These are phyloP conservation scores for Pelargonium exstipulatum DNA, from an alignment of 441 rosid species.

Conservation along the genomic window DNA sequence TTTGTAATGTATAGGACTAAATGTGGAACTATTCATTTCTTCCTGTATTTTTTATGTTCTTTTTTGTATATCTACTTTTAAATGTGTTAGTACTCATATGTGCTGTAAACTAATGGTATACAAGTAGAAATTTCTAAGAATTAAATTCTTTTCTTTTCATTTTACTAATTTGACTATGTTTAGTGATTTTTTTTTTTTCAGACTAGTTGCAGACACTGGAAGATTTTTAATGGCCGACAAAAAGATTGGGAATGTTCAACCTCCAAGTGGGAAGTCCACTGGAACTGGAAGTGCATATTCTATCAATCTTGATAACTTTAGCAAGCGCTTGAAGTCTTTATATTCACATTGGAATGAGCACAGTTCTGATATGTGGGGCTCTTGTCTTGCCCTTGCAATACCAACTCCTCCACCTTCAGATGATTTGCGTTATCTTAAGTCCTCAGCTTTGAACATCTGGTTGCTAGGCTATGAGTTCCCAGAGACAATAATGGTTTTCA, in stretches of 20 bases:
- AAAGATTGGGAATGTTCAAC: background rate
- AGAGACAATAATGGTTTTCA: background rate
- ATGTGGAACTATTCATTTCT: no score
- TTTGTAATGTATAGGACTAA: no score
- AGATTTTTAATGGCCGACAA: background rate
- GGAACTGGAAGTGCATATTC: background rate
- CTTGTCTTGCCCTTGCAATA: slow-evolving; percentile 2
- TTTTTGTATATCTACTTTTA: no score
- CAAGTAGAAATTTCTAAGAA: no score
- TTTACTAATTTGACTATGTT: background rate
- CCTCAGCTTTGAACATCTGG: slow-evolving; percentile 7
- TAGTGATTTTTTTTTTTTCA: background rate
- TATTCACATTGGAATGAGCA: slow-evolving; percentile 2
- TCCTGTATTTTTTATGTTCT: no score
- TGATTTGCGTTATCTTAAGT: background rate
- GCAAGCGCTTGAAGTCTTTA: background rate
- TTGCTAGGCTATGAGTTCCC: slow-evolving; percentile 10
- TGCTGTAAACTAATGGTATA: no score
- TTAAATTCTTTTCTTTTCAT: no score
- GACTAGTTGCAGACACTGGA: background rate
- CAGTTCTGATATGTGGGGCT: background rate
- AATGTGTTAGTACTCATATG: no score
- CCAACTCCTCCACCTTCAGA: slow-evolving; percentile 1
- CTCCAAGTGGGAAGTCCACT: background rate
- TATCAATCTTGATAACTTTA: background rate